These are phyloP conservation scores for Leccinum variabile DNA, from an alignment of 1,284 basidiomycete species.

Conservation along the genomic window DNA sequence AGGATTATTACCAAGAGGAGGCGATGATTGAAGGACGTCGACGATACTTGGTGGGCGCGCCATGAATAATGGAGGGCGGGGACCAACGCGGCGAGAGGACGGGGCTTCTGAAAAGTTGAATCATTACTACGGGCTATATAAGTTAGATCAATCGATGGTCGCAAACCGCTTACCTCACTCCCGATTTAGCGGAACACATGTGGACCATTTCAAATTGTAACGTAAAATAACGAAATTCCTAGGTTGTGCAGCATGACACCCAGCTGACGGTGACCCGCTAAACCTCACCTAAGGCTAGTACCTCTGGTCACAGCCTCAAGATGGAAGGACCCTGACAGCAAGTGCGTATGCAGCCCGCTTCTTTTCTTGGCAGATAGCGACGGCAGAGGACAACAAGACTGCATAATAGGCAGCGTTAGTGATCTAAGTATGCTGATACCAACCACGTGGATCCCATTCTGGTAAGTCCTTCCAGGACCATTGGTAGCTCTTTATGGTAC, in stretches of 20 bases:
- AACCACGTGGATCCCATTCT: not conserved
- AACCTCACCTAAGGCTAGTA: not conserved
- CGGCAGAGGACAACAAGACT: not conserved
- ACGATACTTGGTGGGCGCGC: slow-evolving; percentile 1
- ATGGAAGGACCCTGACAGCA: not conserved
- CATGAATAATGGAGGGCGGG: slow-evolving; percentile 13
- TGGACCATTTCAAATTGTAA: not conserved
- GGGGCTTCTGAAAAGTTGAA: not conserved
- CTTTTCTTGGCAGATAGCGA: not conserved
- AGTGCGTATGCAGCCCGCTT: not conserved
- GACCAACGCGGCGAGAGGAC: not conserved
- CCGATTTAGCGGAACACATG: not conserved
- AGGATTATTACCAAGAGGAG: not conserved
- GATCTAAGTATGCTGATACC: too few species aligned
- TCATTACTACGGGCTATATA: not conserved
- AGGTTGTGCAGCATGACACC: too few species aligned
- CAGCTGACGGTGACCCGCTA: too few species aligned
- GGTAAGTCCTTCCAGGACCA: not conserved
- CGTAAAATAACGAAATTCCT: not conserved
- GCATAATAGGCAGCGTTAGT: not conserved
- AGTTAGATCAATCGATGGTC: not conserved
- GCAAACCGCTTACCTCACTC: not conserved
- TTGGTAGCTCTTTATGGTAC: not conserved
- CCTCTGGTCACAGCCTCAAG: not conserved
- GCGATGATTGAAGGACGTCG: slow-evolving; percentile 9